Conservation (phyloP, 345 rosid genomes). For the Schrenkiella parvula region DNA sequence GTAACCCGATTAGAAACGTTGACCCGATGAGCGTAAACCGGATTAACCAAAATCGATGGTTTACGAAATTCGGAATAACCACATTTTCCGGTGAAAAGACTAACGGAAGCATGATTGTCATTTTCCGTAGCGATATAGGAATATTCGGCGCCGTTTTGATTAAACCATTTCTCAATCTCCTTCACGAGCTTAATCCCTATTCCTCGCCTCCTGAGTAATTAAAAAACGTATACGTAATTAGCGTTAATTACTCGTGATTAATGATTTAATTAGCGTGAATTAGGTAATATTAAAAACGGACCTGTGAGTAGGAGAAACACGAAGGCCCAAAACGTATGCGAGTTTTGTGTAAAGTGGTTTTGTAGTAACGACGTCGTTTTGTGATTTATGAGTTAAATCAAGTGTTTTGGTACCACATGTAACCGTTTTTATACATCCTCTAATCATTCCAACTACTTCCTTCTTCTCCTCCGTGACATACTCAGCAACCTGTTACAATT, state of each 20-base stretch:
- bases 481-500: slow-evolving; percentile 70
- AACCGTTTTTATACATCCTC: slow-evolving; percentile 92
- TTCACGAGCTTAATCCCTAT: slow-evolving; percentile 64
- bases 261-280: neutral
- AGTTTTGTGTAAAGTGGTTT: slow-evolving; percentile 56
- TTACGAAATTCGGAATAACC: slow-evolving; percentile 88
- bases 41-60: slow-evolving; percentile 78
- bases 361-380: neutral
- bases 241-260: neutral
- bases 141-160: slow-evolving; percentile 74
- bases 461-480: slow-evolving; percentile 34
- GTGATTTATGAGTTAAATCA: neutral
- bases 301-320: slow-evolving; percentile 90
- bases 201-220: slow-evolving; percentile 70
- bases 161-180: slow-evolving; percentile 72
- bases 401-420: slow-evolving; percentile 65
- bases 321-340: slow-evolving; percentile 86
- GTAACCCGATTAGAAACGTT: slow-evolving; percentile 42
- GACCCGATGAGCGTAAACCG: slow-evolving; percentile 72
- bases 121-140: slow-evolving; percentile 87
- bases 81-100: slow-evolving; percentile 75
- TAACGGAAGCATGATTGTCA: slow-evolving; percentile 78
- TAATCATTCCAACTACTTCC: slow-evolving; percentile 74
- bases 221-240: neutral
- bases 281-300: neutral